Evolutionary conservation across 2,329 filamentous ascomycete species (phyloP), one percentile per base, ranked within the genome.

Genomic region (Tolypocladium endophyticum): DNA sequence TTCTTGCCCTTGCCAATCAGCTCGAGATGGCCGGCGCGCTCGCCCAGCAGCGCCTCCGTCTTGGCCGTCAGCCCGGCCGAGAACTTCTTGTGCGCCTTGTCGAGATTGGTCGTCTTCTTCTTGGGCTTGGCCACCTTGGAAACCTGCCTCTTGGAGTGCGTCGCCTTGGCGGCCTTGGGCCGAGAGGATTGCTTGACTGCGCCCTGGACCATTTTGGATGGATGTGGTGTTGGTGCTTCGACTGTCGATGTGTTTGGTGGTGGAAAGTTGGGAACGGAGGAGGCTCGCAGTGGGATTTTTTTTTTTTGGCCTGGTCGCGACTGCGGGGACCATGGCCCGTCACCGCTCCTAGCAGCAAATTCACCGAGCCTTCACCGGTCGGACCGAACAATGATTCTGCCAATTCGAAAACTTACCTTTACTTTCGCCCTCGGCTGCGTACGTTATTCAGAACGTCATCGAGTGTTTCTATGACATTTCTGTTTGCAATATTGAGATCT

Each of bases 1-100:
- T 79, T 83, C 71, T 82, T 81, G 12, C 79, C 78, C 71, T 81
- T 78, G 38, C 81, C 82, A 62, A 85, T 82, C 63, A 85, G 68
- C 74, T 86, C 83, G 30, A 86, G 71, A 61, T 86, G 83, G 0
- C 83, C 82, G 6, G 81, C 83, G 11, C 82, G 74, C 74, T 85
- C 81, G 61, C 82, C 82, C 47, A 86, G 76, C 67, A 85, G 73
- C 62, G 76, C 74, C 75, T 86, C 83, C 38, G 83, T 86, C 73
- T 77, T 76, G 60, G 74, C 75, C 52, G 75, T 77, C 68, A 86
- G 74, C 55, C 81, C 82, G 4, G 79, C 76, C 16, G 80, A 77
- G 68, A 80, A 81, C 71, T 83, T 83, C 66, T 77, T 78, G 72
- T 79, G 77, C 64, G 78, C 66, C 74, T 81, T 82, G 73, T 83